These are phyloP conservation scores for Nicotiana tomentosiformis DNA, from an alignment of 257 asterid genomes.

Conservation along the genomic window DNA sequence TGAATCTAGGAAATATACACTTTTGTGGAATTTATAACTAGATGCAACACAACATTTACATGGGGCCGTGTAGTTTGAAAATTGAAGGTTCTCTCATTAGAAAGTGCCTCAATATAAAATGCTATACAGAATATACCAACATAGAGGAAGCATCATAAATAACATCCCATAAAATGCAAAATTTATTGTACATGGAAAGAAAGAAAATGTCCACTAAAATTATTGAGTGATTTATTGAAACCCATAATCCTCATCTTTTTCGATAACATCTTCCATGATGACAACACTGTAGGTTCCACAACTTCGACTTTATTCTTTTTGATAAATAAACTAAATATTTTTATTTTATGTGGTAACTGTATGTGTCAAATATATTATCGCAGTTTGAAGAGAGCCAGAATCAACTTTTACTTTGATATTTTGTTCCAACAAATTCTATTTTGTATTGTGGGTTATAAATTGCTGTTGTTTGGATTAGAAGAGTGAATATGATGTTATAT, in stretches of 20 bases:
- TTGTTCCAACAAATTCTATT: not conserved
- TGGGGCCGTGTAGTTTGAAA: too few relatives aligned
- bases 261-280: too few relatives aligned
- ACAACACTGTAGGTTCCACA: slow-evolving; percentile 25
- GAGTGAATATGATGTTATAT: not conserved
- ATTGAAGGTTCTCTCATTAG: not conserved
- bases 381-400: slow-evolving; percentile 71
- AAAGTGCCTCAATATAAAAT: not conserved
- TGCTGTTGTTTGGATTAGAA: not conserved
- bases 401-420: not conserved
- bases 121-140: not conserved
- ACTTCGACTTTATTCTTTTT: not conserved
- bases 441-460: not conserved
- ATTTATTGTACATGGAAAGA: too few relatives aligned
- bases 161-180: not conserved
- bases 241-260: too few relatives aligned
- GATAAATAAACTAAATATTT: not conserved
- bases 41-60: too few relatives aligned
- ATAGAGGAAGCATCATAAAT: not conserved
- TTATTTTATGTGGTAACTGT: not conserved
- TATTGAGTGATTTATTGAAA: too few relatives aligned
- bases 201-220: too few relatives aligned
- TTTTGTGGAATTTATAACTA: too few relatives aligned
- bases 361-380: not conserved
- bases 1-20: too few relatives aligned